phyloP scores from a whole-genome alignment of 805 yeast species.

The Ogataea nakhonphanomensis region DNA sequence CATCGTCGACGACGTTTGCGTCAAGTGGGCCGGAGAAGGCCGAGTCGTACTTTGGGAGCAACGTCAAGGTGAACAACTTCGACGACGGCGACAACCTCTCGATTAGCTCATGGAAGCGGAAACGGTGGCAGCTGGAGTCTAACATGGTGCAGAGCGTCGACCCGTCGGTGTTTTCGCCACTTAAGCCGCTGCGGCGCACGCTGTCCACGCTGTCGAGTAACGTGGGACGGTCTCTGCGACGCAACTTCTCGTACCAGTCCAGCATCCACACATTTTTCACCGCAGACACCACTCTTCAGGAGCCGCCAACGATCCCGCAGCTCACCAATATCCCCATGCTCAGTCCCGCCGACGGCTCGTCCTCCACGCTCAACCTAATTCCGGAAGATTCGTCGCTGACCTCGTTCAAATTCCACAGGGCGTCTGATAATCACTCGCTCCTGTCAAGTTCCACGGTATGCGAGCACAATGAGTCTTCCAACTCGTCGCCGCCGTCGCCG shows the following conservation, averaged over 20 bases:
- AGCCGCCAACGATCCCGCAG: slow-evolving; percentile 4
- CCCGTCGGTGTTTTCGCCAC: slow-evolving; percentile 8
- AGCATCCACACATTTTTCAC: slow-evolving; percentile 26
- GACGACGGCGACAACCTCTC: slow-evolving; percentile 43
- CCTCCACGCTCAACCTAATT: slow-evolving; percentile 25
- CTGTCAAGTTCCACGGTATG: slow-evolving; percentile 13
- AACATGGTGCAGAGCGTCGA: slow-evolving; percentile 7
- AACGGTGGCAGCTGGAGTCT: slow-evolving; percentile 43
- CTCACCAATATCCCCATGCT: slow-evolving; percentile 5
- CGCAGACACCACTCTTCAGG: slow-evolving; percentile 23
- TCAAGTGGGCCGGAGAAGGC: slow-evolving; percentile 11
- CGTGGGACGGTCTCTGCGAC: slow-evolving; percentile 25
- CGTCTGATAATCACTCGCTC: slow-evolving; percentile 15
- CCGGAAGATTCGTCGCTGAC: slow-evolving; percentile 26
- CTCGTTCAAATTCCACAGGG: slow-evolving; percentile 11
- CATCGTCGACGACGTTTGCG: slow-evolving; percentile 23
- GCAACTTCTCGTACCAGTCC: slow-evolving; percentile 30
- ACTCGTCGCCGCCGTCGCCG: slow-evolving; percentile 7
- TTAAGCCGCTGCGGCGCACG: slow-evolving; percentile 29
- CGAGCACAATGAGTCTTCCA: slow-evolving; percentile 2
- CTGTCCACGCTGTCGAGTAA: slow-evolving; percentile 29
- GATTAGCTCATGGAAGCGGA: slow-evolving; percentile 50
- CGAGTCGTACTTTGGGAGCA: slow-evolving; percentile 18
- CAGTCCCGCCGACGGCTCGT: slow-evolving; percentile 11
- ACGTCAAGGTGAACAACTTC: slow-evolving; percentile 29